A percentile compares a stretch with the other conserved stretches of the same genome.
These are phyloP conservation scores for barley (Hordeum vulgare) DNA, from an alignment of 176 grass and related monocot species.

Conservation along the genomic window DNA sequence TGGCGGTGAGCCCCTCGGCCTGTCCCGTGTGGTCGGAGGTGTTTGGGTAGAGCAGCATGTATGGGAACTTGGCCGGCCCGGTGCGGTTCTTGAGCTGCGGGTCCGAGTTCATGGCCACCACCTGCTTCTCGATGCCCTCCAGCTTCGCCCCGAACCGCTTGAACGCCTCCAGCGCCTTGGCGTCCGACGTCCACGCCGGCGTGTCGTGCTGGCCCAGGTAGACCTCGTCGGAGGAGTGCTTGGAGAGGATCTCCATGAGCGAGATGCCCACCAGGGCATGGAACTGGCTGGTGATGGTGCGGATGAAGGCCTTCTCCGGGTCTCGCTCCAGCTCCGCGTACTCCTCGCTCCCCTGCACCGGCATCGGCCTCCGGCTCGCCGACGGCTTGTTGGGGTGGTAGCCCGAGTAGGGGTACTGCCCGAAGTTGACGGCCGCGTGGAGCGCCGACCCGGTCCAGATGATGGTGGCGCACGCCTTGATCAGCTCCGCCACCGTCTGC, in stretches of 20 bases:
- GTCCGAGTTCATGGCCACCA: conserved; percentile 8
- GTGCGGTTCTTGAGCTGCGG: conserved; percentile 27
- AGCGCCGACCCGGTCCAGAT: conserved; percentile 51
- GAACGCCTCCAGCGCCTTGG: conserved; percentile 9
- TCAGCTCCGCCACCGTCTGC: conserved; percentile 43
- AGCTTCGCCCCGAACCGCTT: not conserved
- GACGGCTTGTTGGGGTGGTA: not conserved
- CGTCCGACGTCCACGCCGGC: conserved; percentile 6
- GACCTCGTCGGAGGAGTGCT: not conserved
- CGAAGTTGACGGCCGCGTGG: conserved; percentile 56
- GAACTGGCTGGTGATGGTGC: not conserved
- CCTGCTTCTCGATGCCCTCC: conserved; percentile 19
- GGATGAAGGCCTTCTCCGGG: not conserved
- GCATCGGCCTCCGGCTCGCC: not conserved
- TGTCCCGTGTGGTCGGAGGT: conserved; percentile 5
- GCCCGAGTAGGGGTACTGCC: conserved; percentile 43
- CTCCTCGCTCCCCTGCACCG: not conserved
- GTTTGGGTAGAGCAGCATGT: conserved; percentile 42
- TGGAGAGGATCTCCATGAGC: not conserved
- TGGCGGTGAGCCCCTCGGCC: conserved; percentile 10
- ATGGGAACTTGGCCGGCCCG: conserved; percentile 30
- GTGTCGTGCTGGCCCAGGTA: not conserved
- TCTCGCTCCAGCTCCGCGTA: not conserved
- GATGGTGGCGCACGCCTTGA: conserved; percentile 40
- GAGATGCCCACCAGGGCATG: not conserved